Evolutionary conservation across 1,139 yeast genomes (phyloP), one percentile per base, ranked within the genome.

Genomic region (Blastobotrys arbuscula): DNA sequence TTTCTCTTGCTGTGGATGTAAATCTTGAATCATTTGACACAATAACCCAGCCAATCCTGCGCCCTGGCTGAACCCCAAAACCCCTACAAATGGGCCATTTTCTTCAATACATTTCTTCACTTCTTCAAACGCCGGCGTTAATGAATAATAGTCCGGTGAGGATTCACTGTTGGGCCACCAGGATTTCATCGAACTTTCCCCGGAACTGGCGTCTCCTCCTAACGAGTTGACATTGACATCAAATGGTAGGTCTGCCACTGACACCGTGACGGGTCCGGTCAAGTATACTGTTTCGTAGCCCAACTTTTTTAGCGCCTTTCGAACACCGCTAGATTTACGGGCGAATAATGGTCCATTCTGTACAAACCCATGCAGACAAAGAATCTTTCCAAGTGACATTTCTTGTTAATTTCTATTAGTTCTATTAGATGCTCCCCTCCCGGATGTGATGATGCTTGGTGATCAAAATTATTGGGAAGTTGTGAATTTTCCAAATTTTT

Each of bases 11-110:
- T 63, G 46, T 2, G 63, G 62, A 18, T 57, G 58, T 15, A 65
- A 47, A 8, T 59, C 52, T 19, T 57, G 58, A 39, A 62, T 57
- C 49, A 48, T 49, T 16, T 45, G 39, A 47, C 70, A 61, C 35
- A 63, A 53, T 2, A 63, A 51, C 5, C 70, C 79, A 1, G 94
- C 79, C 63, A 92, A 70, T 3, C 95, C 95, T 1, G 96, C 94
- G 54, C 98, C 98, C 65, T 92, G 97, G 18, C 94, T 83, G 63
- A 90, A 92, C 2, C 97, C 97, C 49, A 92, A 69, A 26, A 90
- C 73, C 2, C 97, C 97, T 49, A 81, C 83, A 61, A 83, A 89
- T 0, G 97, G 97, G 0, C 97, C 97, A 54, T 88, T 74, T 52
- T 73, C 69, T 42, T 73, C 71, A 55, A 87, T 80, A 50, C 82